Evolutionary conservation across 139 green algal genomes (phyloP).

Genomic region (Ulvella scutata): DNA sequence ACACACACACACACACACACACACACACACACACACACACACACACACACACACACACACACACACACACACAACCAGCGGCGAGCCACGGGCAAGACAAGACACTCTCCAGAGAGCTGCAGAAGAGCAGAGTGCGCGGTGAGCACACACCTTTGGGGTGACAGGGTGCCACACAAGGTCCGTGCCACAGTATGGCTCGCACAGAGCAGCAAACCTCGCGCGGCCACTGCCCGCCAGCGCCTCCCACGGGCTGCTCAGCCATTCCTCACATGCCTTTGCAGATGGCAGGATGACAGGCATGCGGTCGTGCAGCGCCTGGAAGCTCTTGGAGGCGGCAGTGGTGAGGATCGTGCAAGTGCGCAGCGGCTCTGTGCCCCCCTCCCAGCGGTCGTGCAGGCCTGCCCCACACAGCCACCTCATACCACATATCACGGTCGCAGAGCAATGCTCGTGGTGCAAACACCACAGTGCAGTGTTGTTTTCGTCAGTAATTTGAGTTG

Average conservation of each 20-base stretch:
- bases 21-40: no score
- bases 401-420: no score
- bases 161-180: constrained; percentile 56
- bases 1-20: no score
- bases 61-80: no score
- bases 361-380: constrained; percentile 10
- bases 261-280: constrained; percentile 13
- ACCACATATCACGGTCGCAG: not conserved
- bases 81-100: no score
- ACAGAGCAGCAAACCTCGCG: constrained; percentile 12
- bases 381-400: not conserved
- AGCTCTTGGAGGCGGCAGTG: constrained; percentile 24
- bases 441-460: not conserved
- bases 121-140: no score
- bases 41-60: no score
- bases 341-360: constrained; percentile 62
- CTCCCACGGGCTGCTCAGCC: constrained; percentile 15
- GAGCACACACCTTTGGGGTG: no score
- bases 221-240: not conserved
- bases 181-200: constrained; percentile 34
- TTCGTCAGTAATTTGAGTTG: not conserved
- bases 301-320: constrained; percentile 66
- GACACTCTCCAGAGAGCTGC: no score
- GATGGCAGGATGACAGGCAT: constrained; percentile 58
- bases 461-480: not conserved